Base-by-base conservation (phyloP, 164 flowering plant genomes). In the Dillenia suffruticosa region DNA sequence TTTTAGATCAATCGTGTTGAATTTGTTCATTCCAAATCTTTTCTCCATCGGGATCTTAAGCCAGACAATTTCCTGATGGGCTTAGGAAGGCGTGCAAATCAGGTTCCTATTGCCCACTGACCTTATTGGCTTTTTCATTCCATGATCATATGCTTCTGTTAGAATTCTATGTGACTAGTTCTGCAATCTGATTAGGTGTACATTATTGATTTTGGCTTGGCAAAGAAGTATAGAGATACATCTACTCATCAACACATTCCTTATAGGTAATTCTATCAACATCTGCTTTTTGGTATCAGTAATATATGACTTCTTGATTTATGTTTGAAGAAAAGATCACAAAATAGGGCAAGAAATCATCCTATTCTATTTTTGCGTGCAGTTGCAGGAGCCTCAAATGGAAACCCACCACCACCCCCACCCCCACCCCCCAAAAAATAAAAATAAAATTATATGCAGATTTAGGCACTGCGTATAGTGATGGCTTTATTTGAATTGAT, bases 21-120 rank as follows among this genome's bases (percentile, higher is more conserved):
- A 58, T 86, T 87, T 72, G 81, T 89, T 64, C 94, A 92, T 61
- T 74, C 85, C 10, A 87, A 86, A 70, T 86, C 86, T 46, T 86
- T 89, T 67, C 79, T 89, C 43, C 96, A 87, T 71, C 83, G 94
- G 49, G 96, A 89, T 77, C 80, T 92, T 51, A 89, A 92, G 74
- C 96, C 96, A 11, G 96, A 92, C 67, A 89, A 87, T 72, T 92
- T 89, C 66, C 88, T 87, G n/a, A 87, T 92, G 97, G 96, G 96
- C 49, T 67, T 89, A 67, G 94, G 96, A 58, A 77, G 94, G 68
- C 90, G 94, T 58, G 96, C 94, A 26, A 87, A 92, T 74, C 94
- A 87, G 90, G 96, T 89, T 57, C 46, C 44, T 53, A 19, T 50
- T 65, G 49, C 32, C 8, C 8, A 43, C 26, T 2, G 44, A 9